phyloP scores from a whole-genome alignment of 345 rosid species.

The Euphorbia peplus region DNA sequence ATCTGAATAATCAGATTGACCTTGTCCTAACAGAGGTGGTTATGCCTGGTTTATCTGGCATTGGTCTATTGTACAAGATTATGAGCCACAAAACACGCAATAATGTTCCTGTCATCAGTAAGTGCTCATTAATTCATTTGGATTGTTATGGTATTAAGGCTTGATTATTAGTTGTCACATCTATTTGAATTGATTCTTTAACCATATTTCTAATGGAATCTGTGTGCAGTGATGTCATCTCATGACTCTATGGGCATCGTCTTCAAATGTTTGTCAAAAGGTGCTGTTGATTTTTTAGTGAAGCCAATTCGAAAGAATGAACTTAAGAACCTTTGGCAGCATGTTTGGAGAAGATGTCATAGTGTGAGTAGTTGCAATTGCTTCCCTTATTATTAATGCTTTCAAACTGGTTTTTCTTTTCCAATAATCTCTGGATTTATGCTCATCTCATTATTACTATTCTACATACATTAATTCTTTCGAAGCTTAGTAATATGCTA shows the following conservation, averaged over 20 bases:
- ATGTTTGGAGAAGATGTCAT: slow-evolving; percentile 31
- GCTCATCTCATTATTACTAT: neutral
- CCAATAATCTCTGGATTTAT: neutral
- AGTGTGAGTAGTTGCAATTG: slow-evolving; percentile 19
- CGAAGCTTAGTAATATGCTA: neutral
- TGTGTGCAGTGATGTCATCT: slow-evolving; percentile 31
- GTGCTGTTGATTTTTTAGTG: slow-evolving; percentile 30
- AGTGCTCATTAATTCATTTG: slow-evolving; percentile 4
- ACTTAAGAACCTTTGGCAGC: slow-evolving; percentile 31
- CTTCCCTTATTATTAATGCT: neutral
- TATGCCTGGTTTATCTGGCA: slow-evolving; percentile 51
- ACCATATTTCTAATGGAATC: slow-evolving; percentile 11
- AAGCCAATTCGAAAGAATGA: slow-evolving; percentile 34
- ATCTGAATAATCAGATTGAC: slow-evolving; percentile 47
- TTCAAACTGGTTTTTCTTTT: neutral
- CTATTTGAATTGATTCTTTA: slow-evolving; percentile 1
- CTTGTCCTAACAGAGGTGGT: slow-evolving; percentile 58
- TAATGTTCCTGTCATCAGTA: slow-evolving; percentile 47
- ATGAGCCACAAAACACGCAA: slow-evolving; percentile 53
- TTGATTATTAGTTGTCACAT: neutral
- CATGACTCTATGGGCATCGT: slow-evolving; percentile 25
- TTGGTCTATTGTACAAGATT: slow-evolving; percentile 55
- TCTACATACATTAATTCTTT: neutral
- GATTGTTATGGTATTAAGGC: neutral
- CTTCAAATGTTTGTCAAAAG: slow-evolving; percentile 28